Evolutionary conservation across 129 eudicot genomes (phyloP).

Genomic region (Centella asiatica): DNA sequence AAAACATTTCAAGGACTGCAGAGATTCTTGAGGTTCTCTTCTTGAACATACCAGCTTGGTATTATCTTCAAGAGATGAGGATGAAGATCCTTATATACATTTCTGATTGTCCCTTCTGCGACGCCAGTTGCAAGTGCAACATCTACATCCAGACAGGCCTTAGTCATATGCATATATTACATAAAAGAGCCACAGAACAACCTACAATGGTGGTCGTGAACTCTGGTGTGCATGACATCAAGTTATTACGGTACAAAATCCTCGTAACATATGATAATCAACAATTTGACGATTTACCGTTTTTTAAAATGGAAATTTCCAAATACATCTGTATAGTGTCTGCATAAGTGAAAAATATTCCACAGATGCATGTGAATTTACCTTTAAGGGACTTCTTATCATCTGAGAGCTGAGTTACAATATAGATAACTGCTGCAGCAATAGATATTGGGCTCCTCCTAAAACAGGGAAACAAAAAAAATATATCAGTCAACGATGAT

Average conservation of each 20-base stretch:
- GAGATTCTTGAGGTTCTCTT: slow-evolving; percentile 59
- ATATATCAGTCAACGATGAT: background rate
- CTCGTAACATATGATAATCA: too few relatives aligned
- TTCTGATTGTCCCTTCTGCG: slow-evolving; percentile 77
- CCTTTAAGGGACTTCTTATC: slow-evolving; percentile 57
- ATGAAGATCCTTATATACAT: slow-evolving; percentile 51
- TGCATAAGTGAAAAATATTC: too few relatives aligned
- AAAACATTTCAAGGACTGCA: background rate
- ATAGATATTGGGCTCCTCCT: slow-evolving; percentile 66
- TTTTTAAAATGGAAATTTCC: too few relatives aligned
- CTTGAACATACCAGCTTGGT: slow-evolving; percentile 65
- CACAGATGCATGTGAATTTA: slow-evolving; percentile 24
- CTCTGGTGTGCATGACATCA: too few relatives aligned
- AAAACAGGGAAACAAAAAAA: slow-evolving; percentile 11
- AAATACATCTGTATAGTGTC: too few relatives aligned
- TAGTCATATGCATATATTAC: background rate
- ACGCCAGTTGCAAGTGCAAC: slow-evolving; percentile 57
- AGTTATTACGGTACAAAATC: too few relatives aligned
- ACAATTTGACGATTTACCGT: too few relatives aligned
- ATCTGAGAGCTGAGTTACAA: slow-evolving; percentile 56
- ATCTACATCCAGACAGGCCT: slow-evolving; percentile 29
- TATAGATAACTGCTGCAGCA: slow-evolving; percentile 72
- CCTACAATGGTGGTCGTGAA: too few relatives aligned
- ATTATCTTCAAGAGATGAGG: slow-evolving; percentile 55
- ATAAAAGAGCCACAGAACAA: too few relatives aligned